phyloP scores from a whole-genome alignment of 805 yeast species.

The Candida silvicultrix region DNA sequence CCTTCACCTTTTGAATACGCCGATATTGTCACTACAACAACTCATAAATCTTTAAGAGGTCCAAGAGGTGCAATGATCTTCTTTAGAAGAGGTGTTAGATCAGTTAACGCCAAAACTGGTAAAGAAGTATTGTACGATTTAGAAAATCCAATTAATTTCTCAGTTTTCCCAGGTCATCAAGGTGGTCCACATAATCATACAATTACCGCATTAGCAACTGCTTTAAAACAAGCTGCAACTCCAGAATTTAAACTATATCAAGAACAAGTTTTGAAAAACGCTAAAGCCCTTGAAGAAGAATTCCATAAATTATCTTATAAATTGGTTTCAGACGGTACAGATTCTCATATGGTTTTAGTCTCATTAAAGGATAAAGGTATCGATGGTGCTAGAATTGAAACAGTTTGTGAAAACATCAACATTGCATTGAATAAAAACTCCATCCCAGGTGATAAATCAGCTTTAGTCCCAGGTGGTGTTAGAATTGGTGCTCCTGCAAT shows the following conservation, averaged over 20 bases:
- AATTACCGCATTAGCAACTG: slow-evolving; percentile 94
- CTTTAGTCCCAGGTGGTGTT: slow-evolving; percentile 94
- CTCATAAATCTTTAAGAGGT: slow-evolving; percentile 97
- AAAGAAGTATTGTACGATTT: slow-evolving; percentile 86
- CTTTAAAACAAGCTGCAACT: slow-evolving; percentile 86
- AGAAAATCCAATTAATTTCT: slow-evolving; percentile 92
- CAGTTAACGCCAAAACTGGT: slow-evolving; percentile 82
- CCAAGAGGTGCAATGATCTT: slow-evolving; percentile 99
- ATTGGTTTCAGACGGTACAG: slow-evolving; percentile 92
- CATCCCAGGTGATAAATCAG: slow-evolving; percentile 96
- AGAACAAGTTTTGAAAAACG: slow-evolving; percentile 80
- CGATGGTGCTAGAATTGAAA: slow-evolving; percentile 96
- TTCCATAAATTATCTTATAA: slow-evolving; percentile 70
- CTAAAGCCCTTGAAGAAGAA: slow-evolving; percentile 71
- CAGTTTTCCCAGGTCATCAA: slow-evolving; percentile 99
- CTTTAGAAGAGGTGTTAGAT: slow-evolving; percentile 93
- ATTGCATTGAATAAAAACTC: slow-evolving; percentile 97
- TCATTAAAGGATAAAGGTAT: slow-evolving; percentile 83
- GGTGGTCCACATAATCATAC: slow-evolving; percentile 99
- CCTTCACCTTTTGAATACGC: slow-evolving; percentile 96
- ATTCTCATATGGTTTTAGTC: slow-evolving; percentile 92
- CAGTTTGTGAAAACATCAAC: slow-evolving; percentile 89
- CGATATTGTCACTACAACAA: slow-evolving; percentile 96
- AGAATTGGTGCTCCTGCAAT: slow-evolving; percentile 98
- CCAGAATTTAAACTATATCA: slow-evolving; percentile 93